A percentile compares a stretch with the other conserved stretches of the same genome.
Conservation (phyloP, 2,329 filamentous ascomycete genomes). For the Claviceps sp. region DNA sequence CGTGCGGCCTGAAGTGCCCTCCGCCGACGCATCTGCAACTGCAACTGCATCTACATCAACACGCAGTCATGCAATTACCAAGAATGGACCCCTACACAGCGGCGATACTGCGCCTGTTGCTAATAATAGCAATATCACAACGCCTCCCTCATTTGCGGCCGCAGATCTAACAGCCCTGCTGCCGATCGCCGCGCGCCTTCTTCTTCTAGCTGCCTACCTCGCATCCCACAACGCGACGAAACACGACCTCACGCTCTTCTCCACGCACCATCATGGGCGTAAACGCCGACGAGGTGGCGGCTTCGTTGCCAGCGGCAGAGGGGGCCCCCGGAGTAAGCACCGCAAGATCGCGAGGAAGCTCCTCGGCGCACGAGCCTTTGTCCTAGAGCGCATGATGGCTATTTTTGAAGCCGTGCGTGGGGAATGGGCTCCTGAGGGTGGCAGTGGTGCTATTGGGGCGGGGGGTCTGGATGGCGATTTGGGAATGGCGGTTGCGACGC, state of each 20-base stretch:
- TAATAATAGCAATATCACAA: background rate
- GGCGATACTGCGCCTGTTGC: background rate
- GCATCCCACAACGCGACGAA: constrained; percentile 66
- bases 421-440: constrained; percentile 33
- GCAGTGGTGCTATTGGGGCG: constrained; percentile 10
- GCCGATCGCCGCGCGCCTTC: constrained; percentile 58
- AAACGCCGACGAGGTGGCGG: constrained; percentile 37
- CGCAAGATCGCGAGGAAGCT: constrained; percentile 66
- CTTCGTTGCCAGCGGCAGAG: constrained; percentile 18
- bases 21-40: background rate
- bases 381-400: constrained; percentile 64
- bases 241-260: constrained; percentile 65
- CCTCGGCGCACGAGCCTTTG: constrained; percentile 63
- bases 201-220: constrained; percentile 66
- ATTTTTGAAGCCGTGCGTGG: constrained; percentile 56
- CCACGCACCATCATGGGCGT: constrained; percentile 47
- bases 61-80: background rate
- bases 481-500: constrained; percentile 54
- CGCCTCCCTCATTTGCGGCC: constrained; percentile 1
- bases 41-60: background rate
- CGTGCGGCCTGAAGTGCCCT: constrained; percentile 7
- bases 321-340: constrained; percentile 32
- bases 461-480: constrained; percentile 39
- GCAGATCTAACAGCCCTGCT: constrained; percentile 43
- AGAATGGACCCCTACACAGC: background rate